phyloP scores from a whole-genome alignment of 768 basidiomycete species.

The Suillus spraguei region DNA sequence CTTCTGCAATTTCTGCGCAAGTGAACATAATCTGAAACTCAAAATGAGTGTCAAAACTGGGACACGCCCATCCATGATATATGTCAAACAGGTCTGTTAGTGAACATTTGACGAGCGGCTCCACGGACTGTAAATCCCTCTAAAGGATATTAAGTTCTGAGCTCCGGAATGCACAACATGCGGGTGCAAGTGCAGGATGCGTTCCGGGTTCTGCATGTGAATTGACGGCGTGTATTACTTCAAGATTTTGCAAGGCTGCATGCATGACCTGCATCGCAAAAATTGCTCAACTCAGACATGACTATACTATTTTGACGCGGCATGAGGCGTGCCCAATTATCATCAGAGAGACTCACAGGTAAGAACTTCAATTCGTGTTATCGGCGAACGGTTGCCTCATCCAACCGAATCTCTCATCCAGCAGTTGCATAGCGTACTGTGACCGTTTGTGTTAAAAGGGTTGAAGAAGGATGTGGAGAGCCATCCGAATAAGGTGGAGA shows the following conservation, averaged over 20 bases:
- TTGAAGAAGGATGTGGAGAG: too few relatives aligned
- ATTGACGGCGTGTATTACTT: background rate
- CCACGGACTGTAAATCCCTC: slow-evolving; percentile 22
- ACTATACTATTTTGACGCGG: too few relatives aligned
- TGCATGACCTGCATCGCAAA: too few relatives aligned
- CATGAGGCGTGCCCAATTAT: too few relatives aligned
- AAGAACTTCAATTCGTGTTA: too few relatives aligned
- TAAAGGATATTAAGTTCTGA: slow-evolving; percentile 29
- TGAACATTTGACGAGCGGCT: slow-evolving; percentile 18
- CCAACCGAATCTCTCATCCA: too few relatives aligned
- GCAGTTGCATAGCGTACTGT: too few relatives aligned
- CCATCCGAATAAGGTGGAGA: too few relatives aligned
- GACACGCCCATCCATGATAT: background rate
- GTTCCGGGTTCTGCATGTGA: slow-evolving; percentile 4
- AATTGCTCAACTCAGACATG: too few relatives aligned
- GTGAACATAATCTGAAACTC: background rate
- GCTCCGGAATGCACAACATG: slow-evolving; percentile 25
- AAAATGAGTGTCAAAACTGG: background rate
- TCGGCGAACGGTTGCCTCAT: too few relatives aligned
- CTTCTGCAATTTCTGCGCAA: background rate
- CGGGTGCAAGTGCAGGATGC: slow-evolving; percentile 25
- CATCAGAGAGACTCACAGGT: too few relatives aligned
- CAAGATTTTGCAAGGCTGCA: background rate
- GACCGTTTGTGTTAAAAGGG: too few relatives aligned
- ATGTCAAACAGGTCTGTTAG: background rate